These are phyloP conservation scores for Termitomyces sp. DNA, from an alignment of 768 basidiomycete genomes.

Conservation along the genomic window DNA sequence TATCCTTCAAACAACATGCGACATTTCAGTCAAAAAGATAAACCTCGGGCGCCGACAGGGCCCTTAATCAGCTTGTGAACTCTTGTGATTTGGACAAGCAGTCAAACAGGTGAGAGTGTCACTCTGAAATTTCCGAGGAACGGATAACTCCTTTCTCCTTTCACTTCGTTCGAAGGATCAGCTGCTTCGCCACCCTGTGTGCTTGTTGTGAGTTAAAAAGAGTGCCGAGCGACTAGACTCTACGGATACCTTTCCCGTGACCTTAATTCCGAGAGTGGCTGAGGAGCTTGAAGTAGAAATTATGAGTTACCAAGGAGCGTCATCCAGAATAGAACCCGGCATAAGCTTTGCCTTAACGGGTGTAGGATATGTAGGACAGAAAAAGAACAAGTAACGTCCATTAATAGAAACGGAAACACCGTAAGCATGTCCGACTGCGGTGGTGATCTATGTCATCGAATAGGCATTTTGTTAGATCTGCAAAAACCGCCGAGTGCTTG, in stretches of 20 bases:
- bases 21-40: neutral
- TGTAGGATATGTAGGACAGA: neutral
- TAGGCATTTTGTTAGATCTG: neutral
- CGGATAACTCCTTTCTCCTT: too few relatives aligned
- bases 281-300: neutral
- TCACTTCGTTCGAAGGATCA: neutral
- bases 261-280: too few relatives aligned
- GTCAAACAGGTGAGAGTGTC: neutral
- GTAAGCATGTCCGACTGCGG: neutral
- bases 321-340: neutral
- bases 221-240: neutral
- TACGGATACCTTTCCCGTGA: neutral
- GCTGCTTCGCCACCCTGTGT: too few relatives aligned
- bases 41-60: too few relatives aligned
- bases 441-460: neutral
- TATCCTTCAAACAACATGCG: neutral
- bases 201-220: neutral
- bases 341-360: neutral
- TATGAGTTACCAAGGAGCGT: neutral
- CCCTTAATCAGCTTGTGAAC: neutral
- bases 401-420: neutral
- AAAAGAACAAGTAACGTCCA: neutral
- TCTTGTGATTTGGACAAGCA: neutral
- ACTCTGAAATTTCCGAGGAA: neutral
- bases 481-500: constrained; percentile 1